phyloP scores from a whole-genome alignment of 1,284 basidiomycete species.

The Boletus albobrunnescens region DNA sequence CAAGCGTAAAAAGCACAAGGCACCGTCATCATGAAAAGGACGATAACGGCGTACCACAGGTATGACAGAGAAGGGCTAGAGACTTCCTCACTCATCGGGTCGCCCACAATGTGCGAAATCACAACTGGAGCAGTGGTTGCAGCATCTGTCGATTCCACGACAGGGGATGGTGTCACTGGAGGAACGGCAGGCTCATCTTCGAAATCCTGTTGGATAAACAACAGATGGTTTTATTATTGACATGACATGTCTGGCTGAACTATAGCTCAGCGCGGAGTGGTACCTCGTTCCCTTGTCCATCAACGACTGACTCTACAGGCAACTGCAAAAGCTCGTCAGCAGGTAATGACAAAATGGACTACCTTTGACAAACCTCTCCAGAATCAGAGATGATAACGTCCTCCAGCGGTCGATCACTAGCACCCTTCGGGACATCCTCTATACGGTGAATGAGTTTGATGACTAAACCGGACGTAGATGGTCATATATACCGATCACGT shows the following conservation, averaged over 20 bases:
- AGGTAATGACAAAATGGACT: neutral
- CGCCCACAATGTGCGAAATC: conserved; percentile 5
- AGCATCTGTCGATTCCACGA: conserved; percentile 5
- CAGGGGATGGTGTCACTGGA: conserved; percentile 11
- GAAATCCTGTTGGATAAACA: conserved; percentile 36
- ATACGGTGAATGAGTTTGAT: conserved; percentile 21
- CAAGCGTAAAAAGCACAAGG: conserved; percentile 55
- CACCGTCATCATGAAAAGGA: conserved; percentile 42
- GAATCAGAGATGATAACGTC: conserved; percentile 77
- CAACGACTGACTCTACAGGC: conserved; percentile 53
- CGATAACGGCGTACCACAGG: conserved; percentile 41
- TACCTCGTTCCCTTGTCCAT: conserved; percentile 79
- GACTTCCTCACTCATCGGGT: conserved; percentile 18
- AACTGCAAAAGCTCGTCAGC: conserved; percentile 44
- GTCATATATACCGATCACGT: conserved; percentile 69
- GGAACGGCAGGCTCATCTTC: conserved; percentile 15
- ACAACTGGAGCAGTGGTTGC: neutral
- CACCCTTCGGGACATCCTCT: conserved; percentile 71
- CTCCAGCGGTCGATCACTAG: conserved; percentile 64
- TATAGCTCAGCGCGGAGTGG: conserved; percentile 90
- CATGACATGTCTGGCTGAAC: conserved; percentile 41
- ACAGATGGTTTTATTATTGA: conserved; percentile 50
- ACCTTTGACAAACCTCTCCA: conserved; percentile 65
- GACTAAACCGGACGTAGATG: too few relatives aligned
- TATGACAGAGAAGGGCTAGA: conserved; percentile 29